Evolutionary conservation across 768 basidiomycete genomes (phyloP).

Genomic region (Paxillus ammoniavirescens): DNA sequence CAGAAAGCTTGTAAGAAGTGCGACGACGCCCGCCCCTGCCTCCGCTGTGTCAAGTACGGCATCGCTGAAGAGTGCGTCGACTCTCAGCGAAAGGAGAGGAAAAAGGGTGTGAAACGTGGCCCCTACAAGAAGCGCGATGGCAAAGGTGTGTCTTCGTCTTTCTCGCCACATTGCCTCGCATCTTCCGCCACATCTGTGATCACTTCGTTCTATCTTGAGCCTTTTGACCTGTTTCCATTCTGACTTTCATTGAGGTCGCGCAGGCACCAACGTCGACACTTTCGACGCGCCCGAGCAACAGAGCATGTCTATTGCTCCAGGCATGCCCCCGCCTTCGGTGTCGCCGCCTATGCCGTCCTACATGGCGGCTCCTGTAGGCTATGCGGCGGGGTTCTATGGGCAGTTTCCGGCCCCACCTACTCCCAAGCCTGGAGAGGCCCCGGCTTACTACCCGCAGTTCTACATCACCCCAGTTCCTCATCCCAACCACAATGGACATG

Average conservation of each 20-base stretch:
- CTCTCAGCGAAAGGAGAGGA: conserved; percentile 90
- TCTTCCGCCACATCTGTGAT: conserved; percentile 12
- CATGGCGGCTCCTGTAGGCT: conserved; percentile 48
- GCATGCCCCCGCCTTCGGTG: conserved; percentile 40
- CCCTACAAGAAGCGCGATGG: conserved; percentile 96
- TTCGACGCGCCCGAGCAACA: conserved; percentile 43
- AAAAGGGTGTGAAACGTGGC: conserved; percentile 82
- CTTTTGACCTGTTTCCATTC: conserved; percentile 26
- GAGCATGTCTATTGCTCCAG: conserved; percentile 41
- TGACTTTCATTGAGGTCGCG: conserved; percentile 55
- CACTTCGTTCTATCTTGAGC: not conserved
- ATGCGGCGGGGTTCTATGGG: conserved; percentile 53
- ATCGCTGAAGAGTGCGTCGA: conserved; percentile 84
- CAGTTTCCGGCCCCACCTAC: conserved; percentile 50
- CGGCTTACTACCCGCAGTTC: conserved; percentile 50
- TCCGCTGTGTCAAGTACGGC: conserved; percentile 90
- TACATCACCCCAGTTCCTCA: conserved; percentile 48
- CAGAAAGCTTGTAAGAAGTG: conserved; percentile 93
- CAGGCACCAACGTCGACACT: conserved; percentile 52
- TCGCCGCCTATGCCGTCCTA: conserved; percentile 51
- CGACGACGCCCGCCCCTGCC: conserved; percentile 89
- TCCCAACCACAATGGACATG: conserved; percentile 37
- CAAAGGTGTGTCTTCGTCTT: conserved; percentile 60
- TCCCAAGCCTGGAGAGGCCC: conserved; percentile 50
- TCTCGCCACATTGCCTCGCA: conserved; percentile 21